Base-by-base conservation (phyloP, 1,139 yeast species). In the Keqinozyma sinolaborantium region DNA sequence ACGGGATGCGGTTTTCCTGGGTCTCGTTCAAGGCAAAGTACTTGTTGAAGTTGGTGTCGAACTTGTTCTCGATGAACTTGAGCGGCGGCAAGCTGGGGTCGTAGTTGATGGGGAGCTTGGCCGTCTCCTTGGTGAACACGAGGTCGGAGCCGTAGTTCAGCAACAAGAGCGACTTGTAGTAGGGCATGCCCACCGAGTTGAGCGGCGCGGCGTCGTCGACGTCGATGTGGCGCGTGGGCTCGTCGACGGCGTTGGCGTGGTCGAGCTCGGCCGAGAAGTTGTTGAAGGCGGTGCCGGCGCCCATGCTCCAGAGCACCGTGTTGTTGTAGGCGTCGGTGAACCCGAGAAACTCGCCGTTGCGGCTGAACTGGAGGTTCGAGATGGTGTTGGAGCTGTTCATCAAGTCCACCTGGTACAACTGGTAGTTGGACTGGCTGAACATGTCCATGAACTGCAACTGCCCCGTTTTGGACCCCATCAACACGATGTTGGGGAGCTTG, bases 381-480 rank as follows among this genome's bases (percentile, higher is more conserved):
- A 87, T 57, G 28, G 64, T 67, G 38, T 30, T 48, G 6, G 42
- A 29, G 34, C n/a, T 38, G 33, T 35, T 44, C 31, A 38, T 25
- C 32, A 80, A 64, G 43, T 81, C 82, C 1, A 83, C 78, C 52
- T 75, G 87, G 60, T 65, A 82, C 32, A 77, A 63, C 39, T 64
- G 73, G 28, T 80, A 75, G 34, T 72, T 75, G 7, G 83, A 67
- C 15, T 92, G 95, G 53, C 87, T 88, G 38, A 77, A 79, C 44
- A 85, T 73, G 53, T 92, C 97, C 15, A 87, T 74, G 45, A 88
- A 80, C 48, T 88, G 95, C 37, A 94, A 62, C 41, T 86, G 94
- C 6, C 98, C 98, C 18, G 75, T 57, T 13, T 70, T 70, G 1
- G 96, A 83, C 0, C 87, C 83, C 13, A 86, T 78, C 8, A 88